Evolutionary conservation across 805 yeast species (phyloP).

Genomic region (Candida ortonii): DNA sequence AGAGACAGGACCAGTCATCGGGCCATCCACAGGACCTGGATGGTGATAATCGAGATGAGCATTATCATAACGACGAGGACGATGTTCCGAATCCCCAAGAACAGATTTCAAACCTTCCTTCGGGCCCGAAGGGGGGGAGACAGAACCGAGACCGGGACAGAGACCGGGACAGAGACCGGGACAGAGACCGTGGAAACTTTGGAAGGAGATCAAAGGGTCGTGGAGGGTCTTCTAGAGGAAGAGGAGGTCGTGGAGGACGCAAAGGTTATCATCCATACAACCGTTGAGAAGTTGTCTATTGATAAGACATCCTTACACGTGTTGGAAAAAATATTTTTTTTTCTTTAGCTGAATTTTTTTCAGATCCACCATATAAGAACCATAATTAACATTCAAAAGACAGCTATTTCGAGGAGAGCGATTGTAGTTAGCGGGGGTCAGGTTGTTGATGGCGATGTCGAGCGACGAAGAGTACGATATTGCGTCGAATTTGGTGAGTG

Average conservation of each 20-base stretch:
- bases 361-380: no score
- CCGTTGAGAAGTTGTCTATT: no score
- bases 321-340: conserved; percentile 11
- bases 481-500: conserved; percentile 55
- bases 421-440: no score
- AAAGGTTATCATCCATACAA: conserved; percentile 34
- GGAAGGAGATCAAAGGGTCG: conserved; percentile 12
- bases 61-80: conserved; percentile 29
- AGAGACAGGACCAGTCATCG: conserved; percentile 2
- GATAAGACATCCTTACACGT: conserved; percentile 11
- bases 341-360: conserved; percentile 8
- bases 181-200: conserved; percentile 19
- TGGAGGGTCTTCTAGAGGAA: conserved; percentile 6
- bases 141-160: conserved; percentile 18
- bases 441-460: no score
- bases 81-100: conserved; percentile 38
- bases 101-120: conserved; percentile 28
- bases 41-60: conserved; percentile 10
- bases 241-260: conserved; percentile 24
- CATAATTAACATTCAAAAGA: no score
- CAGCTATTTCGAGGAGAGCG: no score
- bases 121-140: conserved; percentile 34
- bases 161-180: conserved; percentile 17
- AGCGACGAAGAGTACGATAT: conserved; percentile 54
- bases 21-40: conserved; percentile 9